Conservation (phyloP, 495 filamentous ascomycete species). For the Hypoxylon cercidicola region DNA sequence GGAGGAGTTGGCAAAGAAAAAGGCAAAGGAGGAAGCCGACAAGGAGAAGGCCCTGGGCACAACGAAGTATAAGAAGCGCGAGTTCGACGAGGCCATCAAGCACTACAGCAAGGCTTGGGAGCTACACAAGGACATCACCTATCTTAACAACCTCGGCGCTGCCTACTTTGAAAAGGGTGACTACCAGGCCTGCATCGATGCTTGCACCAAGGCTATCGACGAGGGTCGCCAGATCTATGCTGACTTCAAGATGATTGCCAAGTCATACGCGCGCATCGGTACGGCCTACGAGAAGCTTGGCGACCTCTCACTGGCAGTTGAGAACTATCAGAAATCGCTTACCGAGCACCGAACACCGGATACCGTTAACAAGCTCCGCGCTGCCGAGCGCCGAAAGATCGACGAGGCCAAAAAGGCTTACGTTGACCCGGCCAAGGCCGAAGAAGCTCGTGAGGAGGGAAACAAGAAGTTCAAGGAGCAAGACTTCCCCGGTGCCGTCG, state of each 20-base stretch:
- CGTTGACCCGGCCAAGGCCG: constrained; percentile 89
- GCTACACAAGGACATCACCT: constrained; percentile 93
- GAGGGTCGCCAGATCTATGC: constrained; percentile 86
- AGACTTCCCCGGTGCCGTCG: constrained; percentile 96
- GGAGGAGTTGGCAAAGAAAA: constrained; percentile 81
- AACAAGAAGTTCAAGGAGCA: constrained; percentile 96
- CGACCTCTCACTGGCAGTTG: constrained; percentile 82
- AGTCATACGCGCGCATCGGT: constrained; percentile 94
- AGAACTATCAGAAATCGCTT: constrained; percentile 90
- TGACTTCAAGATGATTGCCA: constrained; percentile 97
- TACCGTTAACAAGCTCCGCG: constrained; percentile 88
- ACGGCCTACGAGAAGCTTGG: constrained; percentile 88
- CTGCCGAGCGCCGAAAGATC: constrained; percentile 90
- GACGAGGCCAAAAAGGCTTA: constrained; percentile 81
- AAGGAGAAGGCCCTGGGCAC: constrained; percentile 95
- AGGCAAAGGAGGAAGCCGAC: constrained; percentile 92
- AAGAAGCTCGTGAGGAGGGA: constrained; percentile 93
- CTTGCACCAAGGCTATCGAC: constrained; percentile 87
- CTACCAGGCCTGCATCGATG: constrained; percentile 83
- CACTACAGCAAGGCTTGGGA: constrained; percentile 98
- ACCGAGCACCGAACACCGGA: constrained; percentile 98
- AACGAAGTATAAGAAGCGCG: constrained; percentile 95
- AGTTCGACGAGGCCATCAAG: constrained; percentile 92
- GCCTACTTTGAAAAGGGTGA: constrained; percentile 97
- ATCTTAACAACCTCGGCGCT: constrained; percentile 94